Percentiles rank a stretch among this genome's conserved stretches.
Evolutionary conservation across 345 rosid species (phyloP).

Genomic region (Sapria himalayana): DNA sequence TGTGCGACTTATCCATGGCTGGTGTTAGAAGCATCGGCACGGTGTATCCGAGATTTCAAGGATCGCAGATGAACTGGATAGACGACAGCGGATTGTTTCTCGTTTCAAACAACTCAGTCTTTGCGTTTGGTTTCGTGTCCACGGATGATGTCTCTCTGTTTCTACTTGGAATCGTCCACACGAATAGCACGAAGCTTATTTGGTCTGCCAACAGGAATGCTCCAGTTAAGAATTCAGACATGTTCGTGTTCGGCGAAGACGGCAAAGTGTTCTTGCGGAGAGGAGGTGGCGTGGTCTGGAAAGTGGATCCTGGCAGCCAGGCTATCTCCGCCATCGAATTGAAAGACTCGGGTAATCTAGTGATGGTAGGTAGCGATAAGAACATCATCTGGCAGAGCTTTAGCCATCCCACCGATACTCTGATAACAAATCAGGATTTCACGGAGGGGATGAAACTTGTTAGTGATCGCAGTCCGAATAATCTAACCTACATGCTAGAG

Average conservation of each 20-base stretch:
- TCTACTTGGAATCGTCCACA: slow-evolving; percentile 35
- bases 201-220: slow-evolving; percentile 68
- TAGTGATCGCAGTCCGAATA: slow-evolving; percentile 24
- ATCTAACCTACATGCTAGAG: slow-evolving; percentile 48
- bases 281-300: slow-evolving; percentile 37
- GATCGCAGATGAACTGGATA: slow-evolving; percentile 57
- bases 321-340: slow-evolving; percentile 46
- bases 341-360: slow-evolving; percentile 69
- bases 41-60: slow-evolving; percentile 27
- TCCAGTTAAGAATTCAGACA: slow-evolving; percentile 47
- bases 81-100: slow-evolving; percentile 47
- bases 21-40: slow-evolving; percentile 15
- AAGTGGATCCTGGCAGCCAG: slow-evolving; percentile 20
- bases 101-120: slow-evolving; percentile 31
- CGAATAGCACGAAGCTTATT: slow-evolving; percentile 14
- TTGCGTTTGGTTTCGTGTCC: slow-evolving; percentile 38
- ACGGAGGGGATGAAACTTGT: slow-evolving; percentile 49
- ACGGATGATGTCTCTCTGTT: slow-evolving; percentile 25
- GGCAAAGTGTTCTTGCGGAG: slow-evolving; percentile 37
- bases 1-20: no score
- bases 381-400: slow-evolving; percentile 64
- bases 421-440: slow-evolving; percentile 44
- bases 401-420: slow-evolving; percentile 58
- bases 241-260: slow-evolving; percentile 23
- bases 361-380: slow-evolving; percentile 23